Conservation (phyloP, 1,139 yeast genomes). For the Casaregolazyma lundiana region DNA sequence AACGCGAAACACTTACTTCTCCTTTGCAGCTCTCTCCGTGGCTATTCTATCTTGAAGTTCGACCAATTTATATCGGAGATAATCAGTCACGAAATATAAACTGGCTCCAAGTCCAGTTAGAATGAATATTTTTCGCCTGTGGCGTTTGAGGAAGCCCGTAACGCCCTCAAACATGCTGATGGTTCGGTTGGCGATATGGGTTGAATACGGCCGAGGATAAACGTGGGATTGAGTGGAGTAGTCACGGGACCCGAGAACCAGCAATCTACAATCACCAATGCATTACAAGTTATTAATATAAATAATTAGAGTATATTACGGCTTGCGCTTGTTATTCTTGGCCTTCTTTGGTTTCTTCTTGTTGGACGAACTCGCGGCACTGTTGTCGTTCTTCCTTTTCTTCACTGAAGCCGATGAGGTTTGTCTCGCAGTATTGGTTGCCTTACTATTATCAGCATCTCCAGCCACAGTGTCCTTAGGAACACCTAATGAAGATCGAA, state of each 20-base stretch:
- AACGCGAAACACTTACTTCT: conserved; percentile 41
- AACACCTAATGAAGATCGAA: conserved; percentile 6
- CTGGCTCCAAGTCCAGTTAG: conserved; percentile 57
- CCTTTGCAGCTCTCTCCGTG: conserved; percentile 74
- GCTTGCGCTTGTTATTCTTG: neutral
- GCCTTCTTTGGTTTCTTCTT: neutral
- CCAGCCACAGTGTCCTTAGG: neutral
- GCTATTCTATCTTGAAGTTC: conserved; percentile 65
- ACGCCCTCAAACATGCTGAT: conserved; percentile 44
- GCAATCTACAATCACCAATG: too few species aligned
- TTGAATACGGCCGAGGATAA: neutral
- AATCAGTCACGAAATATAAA: conserved; percentile 55
- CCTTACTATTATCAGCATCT: neutral
- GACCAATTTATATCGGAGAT: conserved; percentile 54
- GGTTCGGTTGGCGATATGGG: neutral
- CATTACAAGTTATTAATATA: conserved; percentile 7
- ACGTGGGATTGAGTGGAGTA: neutral
- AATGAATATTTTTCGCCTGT: conserved; percentile 54
- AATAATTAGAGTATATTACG: neutral
- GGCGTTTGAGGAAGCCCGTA: conserved; percentile 55
- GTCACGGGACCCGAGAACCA: neutral
- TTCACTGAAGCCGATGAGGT: too few species aligned
- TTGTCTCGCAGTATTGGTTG: neutral
- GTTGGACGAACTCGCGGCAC: neutral
- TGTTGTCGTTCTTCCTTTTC: neutral